Conservation (phyloP, 139 green algal species). For the Closterium sp. region DNA sequence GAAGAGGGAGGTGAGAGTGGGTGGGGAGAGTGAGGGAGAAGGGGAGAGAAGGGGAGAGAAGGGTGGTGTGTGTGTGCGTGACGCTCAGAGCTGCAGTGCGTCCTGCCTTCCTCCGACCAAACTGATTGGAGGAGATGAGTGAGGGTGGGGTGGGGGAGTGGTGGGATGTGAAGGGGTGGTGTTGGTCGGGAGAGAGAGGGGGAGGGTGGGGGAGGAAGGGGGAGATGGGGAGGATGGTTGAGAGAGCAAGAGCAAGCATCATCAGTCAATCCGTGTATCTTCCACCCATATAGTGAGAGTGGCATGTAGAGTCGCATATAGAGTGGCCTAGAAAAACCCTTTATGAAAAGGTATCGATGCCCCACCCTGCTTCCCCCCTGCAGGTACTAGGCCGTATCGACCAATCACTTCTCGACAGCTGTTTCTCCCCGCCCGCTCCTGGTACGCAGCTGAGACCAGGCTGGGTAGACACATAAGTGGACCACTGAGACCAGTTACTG, state of each 20-base stretch:
- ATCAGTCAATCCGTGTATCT: too few relatives aligned
- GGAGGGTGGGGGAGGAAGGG: background rate
- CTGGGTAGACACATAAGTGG: too few relatives aligned
- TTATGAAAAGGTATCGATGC: too few relatives aligned
- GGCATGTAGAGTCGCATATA: too few relatives aligned
- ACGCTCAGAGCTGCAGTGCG: too few relatives aligned
- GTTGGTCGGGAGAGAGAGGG: slow-evolving; percentile 9
- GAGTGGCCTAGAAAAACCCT: too few relatives aligned
- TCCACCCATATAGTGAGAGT: too few relatives aligned
- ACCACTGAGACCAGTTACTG: too few relatives aligned
- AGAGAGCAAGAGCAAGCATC: too few relatives aligned
- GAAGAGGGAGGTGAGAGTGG: slow-evolving; percentile 34
- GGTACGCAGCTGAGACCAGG: too few relatives aligned
- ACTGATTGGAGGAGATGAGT: slow-evolving; percentile 28
- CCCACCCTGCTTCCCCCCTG: background rate
- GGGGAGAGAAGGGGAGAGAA: background rate
- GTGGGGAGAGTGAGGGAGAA: slow-evolving; percentile 6
- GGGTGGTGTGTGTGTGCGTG: too few relatives aligned
- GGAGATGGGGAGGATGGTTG: background rate
- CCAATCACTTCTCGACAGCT: background rate
- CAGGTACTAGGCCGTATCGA: background rate
- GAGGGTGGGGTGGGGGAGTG: slow-evolving; percentile 11
- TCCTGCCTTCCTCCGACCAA: slow-evolving; percentile 66
- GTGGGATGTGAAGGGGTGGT: too few relatives aligned
- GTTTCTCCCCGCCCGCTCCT: background rate